Evolutionary conservation across 2,329 filamentous ascomycete species (phyloP), one percentile per base, ranked within the genome.

Genomic region (Aureobasidium mangrovei): DNA sequence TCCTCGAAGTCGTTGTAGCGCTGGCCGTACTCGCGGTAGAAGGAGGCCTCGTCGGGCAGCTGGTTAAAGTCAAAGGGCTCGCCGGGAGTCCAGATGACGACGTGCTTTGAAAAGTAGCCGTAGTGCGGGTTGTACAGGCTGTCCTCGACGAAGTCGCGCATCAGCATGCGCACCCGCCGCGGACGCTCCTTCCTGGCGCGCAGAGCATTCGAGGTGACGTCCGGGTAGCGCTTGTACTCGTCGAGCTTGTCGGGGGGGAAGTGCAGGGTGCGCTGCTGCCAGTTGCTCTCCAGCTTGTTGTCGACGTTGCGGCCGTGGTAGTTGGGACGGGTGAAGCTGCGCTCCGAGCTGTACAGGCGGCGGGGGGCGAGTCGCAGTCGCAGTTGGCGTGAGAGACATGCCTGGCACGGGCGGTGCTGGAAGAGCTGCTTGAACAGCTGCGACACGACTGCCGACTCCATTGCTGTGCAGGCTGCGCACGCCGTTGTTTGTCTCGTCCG

Each of bases 131-230:
- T 96, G 69, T 97, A 97, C 10, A 96, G 74, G 67, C 88, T 93
- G 73, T 96, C 91, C 70, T 98, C 93, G 66, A 98, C 93, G 67
- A 98, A 98, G 76, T 98, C 94, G 60, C 94, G 81, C 67, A 94
- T 87, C 65, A 96, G 74, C 93, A 98, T 98, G 80, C 95, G 96
- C 61, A 95, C 91, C 69, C 86, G 80, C 65, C 81, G 81, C 42
- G 93, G 93, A 64, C 93, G 77, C 66, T 95, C 85, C 52, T 75
- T 83, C 53, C 86, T 79, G 60, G 71, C 75, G 61, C 85, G 83
- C 61, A 98, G 74, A 58, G 89, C 84, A 60, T 85, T 78, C n/a
- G 89, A 81, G 7, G 90, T 95, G 46, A 98, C 86, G 66, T 85
- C 82, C 0, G 93, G 91, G 65, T 88, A 95, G 64, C 81, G 78